Percentiles rank a stretch among this genome's conserved stretches.
Evolutionary conservation across 2,329 filamentous ascomycete species (phyloP).

Genomic region (Apiospora marii): DNA sequence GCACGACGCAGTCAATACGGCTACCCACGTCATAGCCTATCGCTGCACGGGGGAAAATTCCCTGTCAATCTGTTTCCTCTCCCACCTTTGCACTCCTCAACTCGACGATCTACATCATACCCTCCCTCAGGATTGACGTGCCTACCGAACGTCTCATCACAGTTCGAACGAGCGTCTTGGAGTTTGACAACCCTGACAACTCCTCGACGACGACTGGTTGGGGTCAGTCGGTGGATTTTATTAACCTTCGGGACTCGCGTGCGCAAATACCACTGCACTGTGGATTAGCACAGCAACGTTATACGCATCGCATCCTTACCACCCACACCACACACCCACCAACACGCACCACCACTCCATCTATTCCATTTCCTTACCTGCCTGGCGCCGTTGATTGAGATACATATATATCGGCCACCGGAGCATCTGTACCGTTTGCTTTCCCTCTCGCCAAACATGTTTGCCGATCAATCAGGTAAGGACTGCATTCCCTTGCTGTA

Average conservation of each 20-base stretch:
- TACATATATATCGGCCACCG: slow-evolving; percentile 13
- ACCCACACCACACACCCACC: slow-evolving; percentile 5
- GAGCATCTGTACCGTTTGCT: slow-evolving; percentile 15
- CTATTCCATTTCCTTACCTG: neutral
- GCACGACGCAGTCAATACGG: slow-evolving; percentile 12
- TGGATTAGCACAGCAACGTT: slow-evolving; percentile 21
- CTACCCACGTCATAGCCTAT: slow-evolving; percentile 24
- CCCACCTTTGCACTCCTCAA: neutral
- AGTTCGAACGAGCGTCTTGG: slow-evolving; percentile 15
- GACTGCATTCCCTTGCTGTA: slow-evolving; percentile 22
- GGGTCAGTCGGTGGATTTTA: slow-evolving; percentile 11
- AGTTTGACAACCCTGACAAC: slow-evolving; percentile 18
- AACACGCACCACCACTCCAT: slow-evolving; percentile 19
- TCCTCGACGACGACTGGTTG: slow-evolving; percentile 12
- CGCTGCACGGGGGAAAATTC: slow-evolving; percentile 19
- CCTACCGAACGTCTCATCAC: slow-evolving; percentile 17
- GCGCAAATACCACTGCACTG: slow-evolving; percentile 16
- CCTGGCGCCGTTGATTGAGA: neutral
- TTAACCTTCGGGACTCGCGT: slow-evolving; percentile 8
- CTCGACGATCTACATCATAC: slow-evolving; percentile 22
- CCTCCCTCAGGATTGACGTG: slow-evolving; percentile 19
- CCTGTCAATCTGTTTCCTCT: slow-evolving; percentile 21
- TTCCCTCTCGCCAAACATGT: slow-evolving; percentile 24
- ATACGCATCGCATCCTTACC: slow-evolving; percentile 13
- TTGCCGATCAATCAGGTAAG: slow-evolving; percentile 31